These are phyloP conservation scores for Pseudevernia furfuracea DNA, from an alignment of 495 filamentous ascomycete genomes.

Conservation along the genomic window DNA sequence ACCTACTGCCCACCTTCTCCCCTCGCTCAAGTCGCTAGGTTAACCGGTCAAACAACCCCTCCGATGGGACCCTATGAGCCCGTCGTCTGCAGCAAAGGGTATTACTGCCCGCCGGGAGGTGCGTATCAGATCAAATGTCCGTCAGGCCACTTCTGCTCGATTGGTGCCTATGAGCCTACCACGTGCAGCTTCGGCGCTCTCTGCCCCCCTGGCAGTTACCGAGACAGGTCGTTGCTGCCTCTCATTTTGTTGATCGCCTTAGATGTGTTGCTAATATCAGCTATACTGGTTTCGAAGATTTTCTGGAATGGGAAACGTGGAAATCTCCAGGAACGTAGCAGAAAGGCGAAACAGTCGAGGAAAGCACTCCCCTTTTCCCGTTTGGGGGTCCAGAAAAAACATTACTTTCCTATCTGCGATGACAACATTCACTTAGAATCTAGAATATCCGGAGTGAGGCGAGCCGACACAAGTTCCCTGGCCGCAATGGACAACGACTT, in stretches of 20 bases:
- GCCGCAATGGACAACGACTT: constrained; percentile 9
- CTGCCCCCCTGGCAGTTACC: constrained; percentile 35
- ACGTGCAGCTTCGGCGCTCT: constrained; percentile 36
- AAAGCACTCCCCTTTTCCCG: background rate
- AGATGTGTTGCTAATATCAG: constrained; percentile 35
- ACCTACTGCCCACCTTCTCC: constrained; percentile 40
- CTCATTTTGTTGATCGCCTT: constrained; percentile 35
- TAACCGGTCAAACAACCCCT: constrained; percentile 29
- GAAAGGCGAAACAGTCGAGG: constrained; percentile 8
- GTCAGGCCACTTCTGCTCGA: constrained; percentile 38
- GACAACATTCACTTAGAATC: constrained; percentile 19
- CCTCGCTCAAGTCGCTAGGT: constrained; percentile 32
- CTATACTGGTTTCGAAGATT: constrained; percentile 28
- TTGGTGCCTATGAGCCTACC: constrained; percentile 35
- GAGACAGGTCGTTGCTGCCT: constrained; percentile 35
- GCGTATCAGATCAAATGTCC: constrained; percentile 35
- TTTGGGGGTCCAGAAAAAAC: background rate
- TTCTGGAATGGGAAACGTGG: constrained; percentile 24
- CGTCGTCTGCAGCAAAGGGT: constrained; percentile 37
- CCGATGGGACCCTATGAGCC: constrained; percentile 37
- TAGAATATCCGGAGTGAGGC: constrained; percentile 4
- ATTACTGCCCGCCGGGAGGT: constrained; percentile 38
- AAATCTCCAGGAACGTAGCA: constrained; percentile 12
- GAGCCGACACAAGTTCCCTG: constrained; percentile 3
- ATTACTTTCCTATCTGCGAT: constrained; percentile 18